A percentile compares a stretch with the other conserved stretches of the same genome.
Evolutionary conservation across 495 filamentous ascomycete genomes (phyloP).

Genomic region (Aspergillus campestris): DNA sequence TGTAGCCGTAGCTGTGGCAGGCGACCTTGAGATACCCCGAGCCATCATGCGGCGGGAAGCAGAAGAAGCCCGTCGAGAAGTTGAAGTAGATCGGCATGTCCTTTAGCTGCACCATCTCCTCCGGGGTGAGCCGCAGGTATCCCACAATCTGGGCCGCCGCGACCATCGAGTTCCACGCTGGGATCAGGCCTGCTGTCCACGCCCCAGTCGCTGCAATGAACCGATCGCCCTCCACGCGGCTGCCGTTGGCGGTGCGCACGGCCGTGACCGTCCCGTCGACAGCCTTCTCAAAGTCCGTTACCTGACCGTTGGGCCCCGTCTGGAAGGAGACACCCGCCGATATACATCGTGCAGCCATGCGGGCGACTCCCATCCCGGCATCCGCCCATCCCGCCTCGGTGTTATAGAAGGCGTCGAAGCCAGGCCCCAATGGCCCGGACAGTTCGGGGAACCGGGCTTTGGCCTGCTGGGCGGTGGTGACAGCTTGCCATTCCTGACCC

Average conservation of each 20-base stretch:
- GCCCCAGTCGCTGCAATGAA: conserved; percentile 74
- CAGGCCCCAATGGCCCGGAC: conserved; percentile 34
- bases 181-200: conserved; percentile 64
- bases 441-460: conserved; percentile 37
- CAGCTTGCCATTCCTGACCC: conserved; percentile 22
- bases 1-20: conserved; percentile 69
- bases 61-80: conserved; percentile 65
- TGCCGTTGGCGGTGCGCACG: conserved; percentile 29
- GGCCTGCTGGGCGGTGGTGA: conserved; percentile 31
- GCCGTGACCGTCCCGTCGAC: conserved; percentile 11
- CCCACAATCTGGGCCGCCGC: conserved; percentile 68
- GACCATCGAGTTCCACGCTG: conserved; percentile 56
- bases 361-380: conserved; percentile 55
- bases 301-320: conserved; percentile 21
- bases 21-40: conserved; percentile 57
- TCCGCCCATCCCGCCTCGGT: conserved; percentile 65
- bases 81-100: conserved; percentile 68
- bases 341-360: conserved; percentile 35
- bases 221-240: conserved; percentile 50
- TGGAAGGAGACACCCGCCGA: conserved; percentile 24
- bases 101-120: conserved; percentile 49
- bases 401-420: conserved; percentile 65
- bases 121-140: conserved; percentile 57
- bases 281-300: conserved; percentile 29
- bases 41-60: conserved; percentile 54